phyloP scores from a whole-genome alignment of 2,329 filamentous ascomycete species.

The Arthroderma sp. region DNA sequence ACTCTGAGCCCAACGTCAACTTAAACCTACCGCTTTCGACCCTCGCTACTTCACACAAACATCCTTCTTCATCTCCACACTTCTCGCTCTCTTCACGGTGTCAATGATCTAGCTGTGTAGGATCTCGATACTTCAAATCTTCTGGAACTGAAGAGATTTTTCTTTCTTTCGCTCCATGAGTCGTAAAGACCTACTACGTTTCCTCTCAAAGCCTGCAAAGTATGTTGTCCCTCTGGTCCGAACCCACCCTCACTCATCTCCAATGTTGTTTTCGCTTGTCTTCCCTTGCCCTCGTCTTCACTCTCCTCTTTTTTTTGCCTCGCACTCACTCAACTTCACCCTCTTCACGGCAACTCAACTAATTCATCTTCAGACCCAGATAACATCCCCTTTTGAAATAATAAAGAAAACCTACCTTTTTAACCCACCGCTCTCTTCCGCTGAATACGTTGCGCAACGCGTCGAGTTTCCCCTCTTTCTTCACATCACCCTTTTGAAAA shows the following conservation, averaged over 20 bases:
- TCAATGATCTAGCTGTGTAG: slow-evolving; percentile 10
- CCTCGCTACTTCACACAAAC: background rate
- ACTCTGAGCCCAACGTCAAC: background rate
- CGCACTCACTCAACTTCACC: background rate
- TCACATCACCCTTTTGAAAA: slow-evolving; percentile 16
- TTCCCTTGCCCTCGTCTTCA: slow-evolving; percentile 1
- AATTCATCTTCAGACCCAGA: slow-evolving; percentile 42
- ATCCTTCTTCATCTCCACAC: background rate
- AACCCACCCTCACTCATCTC: background rate
- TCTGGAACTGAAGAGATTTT: slow-evolving; percentile 16
- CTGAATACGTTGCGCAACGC: background rate
- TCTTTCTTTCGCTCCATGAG: slow-evolving; percentile 57
- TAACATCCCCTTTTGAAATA: slow-evolving; percentile 35
- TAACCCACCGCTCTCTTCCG: background rate
- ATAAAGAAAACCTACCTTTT: background rate
- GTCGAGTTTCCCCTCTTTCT: background rate
- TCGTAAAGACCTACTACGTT: slow-evolving; percentile 79
- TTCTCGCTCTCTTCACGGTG: background rate
- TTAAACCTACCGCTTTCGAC: background rate
- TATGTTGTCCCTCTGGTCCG: slow-evolving; percentile 35
- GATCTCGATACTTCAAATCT: slow-evolving; percentile 2
- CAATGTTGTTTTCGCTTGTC: slow-evolving; percentile 1
- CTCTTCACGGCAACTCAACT: background rate
- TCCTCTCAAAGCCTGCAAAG: slow-evolving; percentile 91
- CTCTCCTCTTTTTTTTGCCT: background rate